Evolutionary conservation across 1,139 yeast species (phyloP).

Genomic region (Suhomyces panamericanus): DNA sequence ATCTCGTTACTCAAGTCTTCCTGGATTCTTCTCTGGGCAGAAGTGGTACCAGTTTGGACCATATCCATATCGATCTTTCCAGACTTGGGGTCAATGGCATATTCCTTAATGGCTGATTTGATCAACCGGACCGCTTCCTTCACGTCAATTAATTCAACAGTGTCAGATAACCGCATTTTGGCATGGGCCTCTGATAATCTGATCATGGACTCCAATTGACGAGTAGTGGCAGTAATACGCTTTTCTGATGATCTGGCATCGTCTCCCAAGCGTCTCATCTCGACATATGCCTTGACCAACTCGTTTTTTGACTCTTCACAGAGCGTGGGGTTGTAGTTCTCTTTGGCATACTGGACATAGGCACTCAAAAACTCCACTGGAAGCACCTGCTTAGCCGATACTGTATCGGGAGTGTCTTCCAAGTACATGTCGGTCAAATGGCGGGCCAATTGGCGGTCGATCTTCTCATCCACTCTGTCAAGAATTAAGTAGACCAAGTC

Average conservation of each 20-base stretch:
- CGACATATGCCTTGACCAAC: conserved; percentile 87
- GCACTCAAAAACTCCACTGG: conserved; percentile 86
- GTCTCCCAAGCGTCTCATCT: conserved; percentile 92
- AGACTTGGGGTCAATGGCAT: conserved; percentile 96
- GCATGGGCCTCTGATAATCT: conserved; percentile 97
- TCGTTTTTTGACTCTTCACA: conserved; percentile 81
- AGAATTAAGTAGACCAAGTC: conserved; percentile 89
- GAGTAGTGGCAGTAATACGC: conserved; percentile 95
- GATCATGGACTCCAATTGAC: conserved; percentile 90
- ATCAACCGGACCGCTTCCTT: conserved; percentile 90
- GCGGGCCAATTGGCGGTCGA: conserved; percentile 83
- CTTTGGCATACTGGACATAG: conserved; percentile 91
- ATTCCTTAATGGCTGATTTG: conserved; percentile 91
- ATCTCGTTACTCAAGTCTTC: conserved; percentile 72
- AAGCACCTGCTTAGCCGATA: conserved; percentile 61
- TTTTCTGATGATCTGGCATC: conserved; percentile 84
- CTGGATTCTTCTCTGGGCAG: conserved; percentile 78
- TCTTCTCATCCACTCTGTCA: conserved; percentile 85
- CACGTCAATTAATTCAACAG: conserved; percentile 81
- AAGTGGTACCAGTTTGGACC: conserved; percentile 93
- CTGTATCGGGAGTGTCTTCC: conserved; percentile 82
- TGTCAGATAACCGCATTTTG: conserved; percentile 77
- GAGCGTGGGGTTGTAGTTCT: conserved; percentile 72
- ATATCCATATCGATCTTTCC: conserved; percentile 97
- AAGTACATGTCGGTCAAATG: conserved; percentile 91